A percentile compares a stretch with the other conserved stretches of the same genome.
Conservation (phyloP, 176 grass and related monocot genomes). For the Cenchrus fungigraminus region DNA sequence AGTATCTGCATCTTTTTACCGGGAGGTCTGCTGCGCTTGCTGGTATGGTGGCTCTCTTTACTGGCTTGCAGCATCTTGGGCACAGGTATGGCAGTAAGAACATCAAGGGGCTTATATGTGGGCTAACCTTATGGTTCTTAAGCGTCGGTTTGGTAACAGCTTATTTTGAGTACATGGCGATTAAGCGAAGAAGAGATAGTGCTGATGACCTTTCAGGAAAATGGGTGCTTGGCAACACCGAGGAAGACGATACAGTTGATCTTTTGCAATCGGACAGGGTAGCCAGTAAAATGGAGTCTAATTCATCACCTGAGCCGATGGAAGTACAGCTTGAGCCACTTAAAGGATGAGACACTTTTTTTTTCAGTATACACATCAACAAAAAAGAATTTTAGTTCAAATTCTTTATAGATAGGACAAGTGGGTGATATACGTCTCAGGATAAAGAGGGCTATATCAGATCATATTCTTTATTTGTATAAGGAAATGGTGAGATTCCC, state of each 20-base stretch:
- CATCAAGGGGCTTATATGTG: constrained; percentile 79
- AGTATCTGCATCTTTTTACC: constrained; percentile 63
- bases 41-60: constrained; percentile 69
- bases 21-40: constrained; percentile 62
- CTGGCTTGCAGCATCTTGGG: constrained; percentile 81
- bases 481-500: not conserved
- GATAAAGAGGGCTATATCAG: not conserved
- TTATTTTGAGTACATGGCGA: constrained; percentile 70
- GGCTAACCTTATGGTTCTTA: constrained; percentile 70
- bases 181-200: constrained; percentile 58
- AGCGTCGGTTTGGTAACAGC: constrained; percentile 40
- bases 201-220: constrained; percentile 44
- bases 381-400: constrained; percentile 30
- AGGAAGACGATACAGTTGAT: constrained; percentile 81
- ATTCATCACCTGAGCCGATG: constrained; percentile 57
- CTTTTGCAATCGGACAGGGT: constrained; percentile 53
- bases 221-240: constrained; percentile 60
- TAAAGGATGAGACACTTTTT: constrained; percentile 50
- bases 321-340: constrained; percentile 83
- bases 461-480: constrained; percentile 32
- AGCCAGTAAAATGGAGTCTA: constrained; percentile 49
- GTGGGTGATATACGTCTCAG: constrained; percentile 3
- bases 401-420: constrained; percentile 31
- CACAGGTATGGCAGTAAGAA: constrained; percentile 73
- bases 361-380: constrained; percentile 23